Evolutionary conservation across 1,284 basidiomycete genomes (phyloP).

Genomic region (Coniophora puteana): DNA sequence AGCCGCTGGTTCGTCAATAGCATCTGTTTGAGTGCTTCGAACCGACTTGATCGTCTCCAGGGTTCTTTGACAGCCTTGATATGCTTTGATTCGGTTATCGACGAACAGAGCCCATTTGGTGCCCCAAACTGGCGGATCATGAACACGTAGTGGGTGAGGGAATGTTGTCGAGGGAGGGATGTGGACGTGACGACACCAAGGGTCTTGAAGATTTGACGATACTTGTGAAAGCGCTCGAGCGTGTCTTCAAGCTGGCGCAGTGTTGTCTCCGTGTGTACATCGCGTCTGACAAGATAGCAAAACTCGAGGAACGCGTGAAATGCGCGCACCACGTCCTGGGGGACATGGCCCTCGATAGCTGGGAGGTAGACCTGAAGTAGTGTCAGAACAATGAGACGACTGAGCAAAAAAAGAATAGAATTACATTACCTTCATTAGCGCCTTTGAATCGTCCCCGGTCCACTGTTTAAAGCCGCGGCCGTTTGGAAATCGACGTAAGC

Average conservation of each 20-base stretch:
- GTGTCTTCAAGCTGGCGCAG: conserved; percentile 3
- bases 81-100: conserved; percentile 4
- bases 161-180: conserved; percentile 20
- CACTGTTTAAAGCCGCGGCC: conserved; percentile 12
- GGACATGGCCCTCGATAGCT: conserved; percentile 9
- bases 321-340: neutral
- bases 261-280: conserved; percentile 1
- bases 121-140: conserved; percentile 7
- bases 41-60: conserved; percentile 1
- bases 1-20: conserved; percentile 5
- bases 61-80: conserved; percentile 8
- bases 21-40: conserved; percentile 4
- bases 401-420: conserved; percentile 1
- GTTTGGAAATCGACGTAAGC: conserved; percentile 11
- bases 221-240: conserved; percentile 2
- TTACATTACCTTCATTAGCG: conserved; percentile 15
- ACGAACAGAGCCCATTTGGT: conserved; percentile 8
- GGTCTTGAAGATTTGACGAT: conserved; percentile 5
- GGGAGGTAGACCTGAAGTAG: conserved; percentile 5
- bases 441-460: conserved; percentile 16
- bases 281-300: conserved; percentile 8
- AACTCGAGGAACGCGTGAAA: conserved; percentile 12
- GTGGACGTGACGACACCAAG: conserved; percentile 4
- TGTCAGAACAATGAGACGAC: neutral
- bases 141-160: conserved; percentile 5